These are phyloP conservation scores for Selaginella tamariscina DNA, from an alignment of 75 land plant species.

Conservation along the genomic window DNA sequence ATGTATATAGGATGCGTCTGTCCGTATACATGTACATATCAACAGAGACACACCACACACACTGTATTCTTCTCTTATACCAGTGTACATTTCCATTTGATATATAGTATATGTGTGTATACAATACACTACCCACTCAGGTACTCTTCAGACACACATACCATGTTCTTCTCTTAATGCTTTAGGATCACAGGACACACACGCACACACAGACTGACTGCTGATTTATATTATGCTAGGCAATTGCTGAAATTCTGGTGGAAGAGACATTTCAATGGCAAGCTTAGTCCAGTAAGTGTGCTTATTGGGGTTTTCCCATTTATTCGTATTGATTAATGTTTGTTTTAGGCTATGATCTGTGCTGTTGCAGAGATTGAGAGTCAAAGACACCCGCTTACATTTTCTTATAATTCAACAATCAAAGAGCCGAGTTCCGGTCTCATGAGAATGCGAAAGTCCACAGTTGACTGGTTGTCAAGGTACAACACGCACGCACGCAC, in stretches of 20 bases:
- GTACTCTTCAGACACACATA: not conserved
- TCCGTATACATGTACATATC: conserved; percentile 11
- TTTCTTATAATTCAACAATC: conserved; percentile 37
- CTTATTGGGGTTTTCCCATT: no score
- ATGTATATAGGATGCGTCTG: not conserved
- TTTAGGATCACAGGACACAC: not conserved
- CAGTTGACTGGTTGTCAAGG: conserved; percentile 71
- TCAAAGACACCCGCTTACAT: conserved; percentile 57
- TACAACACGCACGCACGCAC: no score
- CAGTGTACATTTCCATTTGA: not conserved
- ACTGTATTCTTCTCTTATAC: not conserved
- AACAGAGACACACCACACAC: not conserved
- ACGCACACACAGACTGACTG: not conserved
- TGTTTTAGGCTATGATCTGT: conserved; percentile 67
- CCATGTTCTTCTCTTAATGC: not conserved
- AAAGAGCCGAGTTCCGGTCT: conserved; percentile 57
- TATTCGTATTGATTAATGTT: not conserved
- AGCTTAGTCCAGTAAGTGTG: conserved; percentile 55
- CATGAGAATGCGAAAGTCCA: conserved; percentile 64
- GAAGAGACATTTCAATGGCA: conserved; percentile 47
- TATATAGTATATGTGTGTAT: not conserved
- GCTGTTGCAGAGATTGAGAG: conserved; percentile 90
- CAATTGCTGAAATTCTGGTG: conserved; percentile 59
- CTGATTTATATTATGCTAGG: conserved; percentile 36
- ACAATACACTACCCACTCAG: not conserved